Base-by-base conservation (phyloP, 257 asterid species). In the Coffea eugenioides region DNA sequence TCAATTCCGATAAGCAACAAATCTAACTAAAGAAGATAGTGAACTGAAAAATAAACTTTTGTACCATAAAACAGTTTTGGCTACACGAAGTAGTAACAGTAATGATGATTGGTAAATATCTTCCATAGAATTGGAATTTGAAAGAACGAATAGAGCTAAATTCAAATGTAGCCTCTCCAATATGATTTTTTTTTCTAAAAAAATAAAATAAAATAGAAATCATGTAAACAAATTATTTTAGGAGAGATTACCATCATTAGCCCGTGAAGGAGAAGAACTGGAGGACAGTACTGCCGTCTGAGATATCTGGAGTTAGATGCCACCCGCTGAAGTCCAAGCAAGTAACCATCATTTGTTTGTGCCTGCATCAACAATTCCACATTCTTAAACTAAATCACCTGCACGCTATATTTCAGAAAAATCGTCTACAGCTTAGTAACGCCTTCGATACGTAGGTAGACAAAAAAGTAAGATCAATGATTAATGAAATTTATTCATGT, bases 311-410 rank as follows among this genome's bases (percentile, higher is more conserved):
- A 85, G 81, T 88, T 87, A 77, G 97, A 87, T 41, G 97, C 86
- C 75, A 93, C 98, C 39, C 97, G 97, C 82, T 95, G 99, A 81
- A 95, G 92, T 34, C 98, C 99, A 84, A 95, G 87, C 51, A 93
- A 48, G 86, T 79, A 95, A 43, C 98, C 99, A 90, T 96, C 99
- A 80, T 89, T 81, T 10, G 99, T 92, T 81, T 80, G 81, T 65
- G 89, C 84, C 98, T 94, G 86, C 85, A 77, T 59, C 13, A 59
- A 9, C 2, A 59, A 15, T 56, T 56, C 3, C 16, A 56, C 1
- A 15, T 56, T 56, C 18, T 56, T 56, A 56, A 56, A 56, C 62
- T 56, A 56, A 56, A 59, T 20, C 66, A 59, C 31, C 20, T 59
- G 3, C 3, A 39, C 41, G 3, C 41, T 39, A 39, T 39, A 39